Conservation (phyloP, 1,284 basidiomycete genomes). For the Irpex sp. region DNA sequence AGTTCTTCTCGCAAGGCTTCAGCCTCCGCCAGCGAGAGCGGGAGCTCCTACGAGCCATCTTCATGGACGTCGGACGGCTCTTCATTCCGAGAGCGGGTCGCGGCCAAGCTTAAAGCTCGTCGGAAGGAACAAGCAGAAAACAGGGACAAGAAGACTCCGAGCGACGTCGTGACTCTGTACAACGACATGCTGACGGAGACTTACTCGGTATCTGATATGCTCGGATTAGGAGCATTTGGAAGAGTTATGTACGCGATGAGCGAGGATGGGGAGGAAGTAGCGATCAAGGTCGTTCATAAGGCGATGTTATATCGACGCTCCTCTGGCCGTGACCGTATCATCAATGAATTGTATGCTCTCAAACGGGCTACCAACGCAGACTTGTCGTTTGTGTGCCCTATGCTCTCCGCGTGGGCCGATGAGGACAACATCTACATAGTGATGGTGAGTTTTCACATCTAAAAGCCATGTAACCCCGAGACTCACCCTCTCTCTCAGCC, state of each 20-base stretch:
- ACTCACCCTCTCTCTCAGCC: neutral
- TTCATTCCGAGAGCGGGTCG: neutral
- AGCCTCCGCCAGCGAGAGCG: neutral
- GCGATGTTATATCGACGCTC: slow-evolving; percentile 4
- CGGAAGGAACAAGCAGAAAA: neutral
- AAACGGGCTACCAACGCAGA: neutral
- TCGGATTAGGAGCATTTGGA: slow-evolving; percentile 14
- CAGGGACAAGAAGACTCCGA: neutral
- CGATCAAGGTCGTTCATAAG: slow-evolving; percentile 24
- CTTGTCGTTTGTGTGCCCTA: slow-evolving; percentile 3
- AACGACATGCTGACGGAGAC: neutral
- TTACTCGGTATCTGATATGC: slow-evolving; percentile 14
- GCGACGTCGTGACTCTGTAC: neutral
- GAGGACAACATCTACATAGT: slow-evolving; percentile 18
- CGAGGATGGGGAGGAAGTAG: slow-evolving; percentile 10
- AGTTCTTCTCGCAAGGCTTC: neutral
- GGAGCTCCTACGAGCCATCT: neutral
- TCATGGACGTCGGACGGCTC: neutral
- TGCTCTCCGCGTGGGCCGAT: slow-evolving; percentile 15
- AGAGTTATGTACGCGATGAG: slow-evolving; percentile 15
- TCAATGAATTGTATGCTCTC: slow-evolving; percentile 11
- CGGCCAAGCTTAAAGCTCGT: neutral
- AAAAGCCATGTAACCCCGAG: neutral
- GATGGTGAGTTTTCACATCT: slow-evolving; percentile 14
- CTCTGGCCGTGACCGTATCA: neutral